These are phyloP conservation scores for Eucalyptus victrix DNA, from an alignment of 345 rosid genomes.

Conservation along the genomic window DNA sequence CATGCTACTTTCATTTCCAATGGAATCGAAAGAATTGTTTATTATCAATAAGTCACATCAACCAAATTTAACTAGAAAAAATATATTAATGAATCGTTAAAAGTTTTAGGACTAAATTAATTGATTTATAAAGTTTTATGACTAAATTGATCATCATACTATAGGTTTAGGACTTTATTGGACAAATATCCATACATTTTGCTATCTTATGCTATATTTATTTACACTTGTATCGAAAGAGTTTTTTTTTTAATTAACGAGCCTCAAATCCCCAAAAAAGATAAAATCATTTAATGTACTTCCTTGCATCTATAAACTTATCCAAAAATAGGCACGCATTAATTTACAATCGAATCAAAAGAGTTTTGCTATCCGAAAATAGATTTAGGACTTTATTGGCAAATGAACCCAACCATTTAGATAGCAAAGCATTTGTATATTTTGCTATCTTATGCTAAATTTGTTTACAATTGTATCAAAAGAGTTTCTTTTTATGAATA, in stretches of 20 bases:
- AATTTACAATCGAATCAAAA: background rate
- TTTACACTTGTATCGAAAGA: background rate
- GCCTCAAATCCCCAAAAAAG: background rate
- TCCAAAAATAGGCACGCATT: background rate
- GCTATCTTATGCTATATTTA: background rate
- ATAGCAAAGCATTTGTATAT: too few relatives aligned
- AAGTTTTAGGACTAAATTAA: background rate
- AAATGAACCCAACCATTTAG: background rate
- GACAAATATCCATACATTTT: accelerated
- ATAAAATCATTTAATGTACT: background rate
- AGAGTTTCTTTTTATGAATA: background rate
- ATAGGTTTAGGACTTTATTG: background rate
- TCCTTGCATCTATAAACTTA: background rate
- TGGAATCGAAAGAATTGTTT: background rate
- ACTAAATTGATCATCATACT: accelerated
- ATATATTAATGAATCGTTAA: background rate
- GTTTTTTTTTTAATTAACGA: accelerated
- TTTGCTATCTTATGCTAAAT: background rate
- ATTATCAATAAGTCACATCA: accelerated
- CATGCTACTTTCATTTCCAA: background rate
- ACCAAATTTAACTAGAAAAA: background rate
- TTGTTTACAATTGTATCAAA: background rate
- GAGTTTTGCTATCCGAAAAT: background rate
- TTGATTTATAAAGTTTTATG: background rate
- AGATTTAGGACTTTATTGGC: background rate